Evolutionary conservation across 2,329 filamentous ascomycete species (phyloP).

Genomic region (Cladosporium phlei): DNA sequence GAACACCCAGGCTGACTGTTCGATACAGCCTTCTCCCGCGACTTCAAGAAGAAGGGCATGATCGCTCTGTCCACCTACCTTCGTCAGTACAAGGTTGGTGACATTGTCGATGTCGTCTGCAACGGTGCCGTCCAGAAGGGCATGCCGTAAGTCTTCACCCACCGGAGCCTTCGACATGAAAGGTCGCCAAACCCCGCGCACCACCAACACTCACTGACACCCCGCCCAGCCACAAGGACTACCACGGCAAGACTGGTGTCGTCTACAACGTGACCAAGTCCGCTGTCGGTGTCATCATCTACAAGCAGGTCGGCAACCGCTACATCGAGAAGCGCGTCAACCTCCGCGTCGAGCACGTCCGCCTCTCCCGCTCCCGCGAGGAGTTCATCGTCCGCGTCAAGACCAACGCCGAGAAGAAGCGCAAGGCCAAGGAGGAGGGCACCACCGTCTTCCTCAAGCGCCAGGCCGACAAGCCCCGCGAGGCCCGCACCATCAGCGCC

Average conservation of each 20-base stretch:
- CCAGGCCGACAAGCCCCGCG: constrained; percentile 73
- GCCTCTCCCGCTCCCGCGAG: constrained; percentile 88
- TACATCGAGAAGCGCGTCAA: constrained; percentile 99
- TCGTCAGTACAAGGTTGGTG: constrained; percentile 92
- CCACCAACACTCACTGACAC: constrained; percentile 12
- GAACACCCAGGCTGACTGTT: constrained; percentile 17
- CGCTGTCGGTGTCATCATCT: constrained; percentile 96
- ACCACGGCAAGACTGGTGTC: constrained; percentile 87
- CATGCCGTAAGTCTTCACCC: constrained; percentile 52
- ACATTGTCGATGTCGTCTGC: constrained; percentile 97
- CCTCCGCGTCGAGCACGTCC: constrained; percentile 96
- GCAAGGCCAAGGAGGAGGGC: constrained; percentile 86
- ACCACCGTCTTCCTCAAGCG: constrained; percentile 89
- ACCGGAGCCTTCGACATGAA: constrained; percentile 7
- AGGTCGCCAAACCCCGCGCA: background rate
- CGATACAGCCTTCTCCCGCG: constrained; percentile 68
- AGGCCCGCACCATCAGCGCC: constrained; percentile 71
- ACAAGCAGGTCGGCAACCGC: constrained; percentile 99
- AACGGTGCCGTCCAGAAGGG: constrained; percentile 99
- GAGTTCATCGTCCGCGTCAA: constrained; percentile 97
- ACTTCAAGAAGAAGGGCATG: constrained; percentile 92
- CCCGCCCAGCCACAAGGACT: constrained; percentile 81
- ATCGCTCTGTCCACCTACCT: constrained; percentile 94
- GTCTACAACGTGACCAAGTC: constrained; percentile 90
- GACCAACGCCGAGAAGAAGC: constrained; percentile 88